A percentile compares a stretch with the other conserved stretches of the same genome.
These are phyloP conservation scores for Xylaria nigripes DNA, from an alignment of 495 filamentous ascomycete species.

Conservation along the genomic window DNA sequence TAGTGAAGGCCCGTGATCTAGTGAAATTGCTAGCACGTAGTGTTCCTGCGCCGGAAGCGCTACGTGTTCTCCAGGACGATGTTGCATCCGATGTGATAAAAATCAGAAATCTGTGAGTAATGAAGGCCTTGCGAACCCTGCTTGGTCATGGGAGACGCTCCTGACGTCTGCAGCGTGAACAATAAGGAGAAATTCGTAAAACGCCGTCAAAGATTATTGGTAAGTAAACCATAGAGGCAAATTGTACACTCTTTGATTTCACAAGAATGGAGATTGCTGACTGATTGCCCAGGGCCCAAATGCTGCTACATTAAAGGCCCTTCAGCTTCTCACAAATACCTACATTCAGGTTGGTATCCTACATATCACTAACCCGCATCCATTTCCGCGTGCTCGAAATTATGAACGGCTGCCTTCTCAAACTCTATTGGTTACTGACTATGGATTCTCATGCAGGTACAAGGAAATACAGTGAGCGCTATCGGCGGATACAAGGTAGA, in stretches of 20 bases:
- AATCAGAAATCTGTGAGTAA: conserved; percentile 40
- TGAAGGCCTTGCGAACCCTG: background rate
- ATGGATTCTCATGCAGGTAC: conserved; percentile 41
- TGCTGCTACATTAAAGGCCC: conserved; percentile 67
- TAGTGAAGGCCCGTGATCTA: conserved; percentile 79
- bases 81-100: conserved; percentile 90
- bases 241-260: background rate
- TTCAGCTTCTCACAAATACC: conserved; percentile 87
- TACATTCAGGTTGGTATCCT: conserved; percentile 57
- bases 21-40: conserved; percentile 88
- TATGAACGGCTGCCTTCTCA: background rate
- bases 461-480: conserved; percentile 88
- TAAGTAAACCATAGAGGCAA: conserved; percentile 42
- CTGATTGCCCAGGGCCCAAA: conserved; percentile 4
- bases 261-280: background rate
- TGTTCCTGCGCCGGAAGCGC: conserved; percentile 84
- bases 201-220: conserved; percentile 83
- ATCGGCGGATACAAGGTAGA: conserved; percentile 54
- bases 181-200: conserved; percentile 99
- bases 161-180: conserved; percentile 41
- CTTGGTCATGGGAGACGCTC: background rate
- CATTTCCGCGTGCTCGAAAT: background rate
- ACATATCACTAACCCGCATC: background rate
- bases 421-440: background rate
- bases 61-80: conserved; percentile 90